Base-by-base conservation (phyloP, 805 yeast genomes). In the Cyberlindnera euphorbiiphila region DNA sequence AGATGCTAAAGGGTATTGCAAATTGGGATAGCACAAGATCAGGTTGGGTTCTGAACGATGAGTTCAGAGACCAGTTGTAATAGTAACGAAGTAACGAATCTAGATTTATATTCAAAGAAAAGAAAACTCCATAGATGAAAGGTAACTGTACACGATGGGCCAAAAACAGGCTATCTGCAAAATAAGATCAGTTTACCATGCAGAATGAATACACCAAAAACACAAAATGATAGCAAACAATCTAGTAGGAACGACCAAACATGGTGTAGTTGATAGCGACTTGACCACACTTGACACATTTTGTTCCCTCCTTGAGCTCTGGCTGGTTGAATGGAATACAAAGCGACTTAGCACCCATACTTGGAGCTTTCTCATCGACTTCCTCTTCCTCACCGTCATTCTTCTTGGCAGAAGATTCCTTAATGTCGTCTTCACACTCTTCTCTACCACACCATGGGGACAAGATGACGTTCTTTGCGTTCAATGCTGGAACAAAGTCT, bases 291-390 rank as follows among this genome's bases (percentile, higher is more conserved):
- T 70, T 83, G 47, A 87, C 81, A 79, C 98, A 94, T 64, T 80
- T 82, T 49, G 87, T 85, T 52, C 82, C 91, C 49, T 62, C 68
- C 61, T 76, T 76, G 64, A 91, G 74, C 55, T 68, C 76, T 42
- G 96, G 96, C 71, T 91, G 98, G 26, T 85, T 84, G 59, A 80
- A 81, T 49, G 98, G 98, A 62, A 89, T 89, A 76, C 99, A 93
- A 65, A 93, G 74, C 15, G 96, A 84, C 72, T 93, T 93, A 50
- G 99, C 99, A 60, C 99, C 99, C 99, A 93, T 93, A 36, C 94
- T 80, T 60, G 99, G 99, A 17, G 98, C 87, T 64, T 85, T 84
- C 59, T 93, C 98, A 60, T 93, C 99, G 33, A 72, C 82, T 62
- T 85, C 96, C 64, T 85, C 96, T 51, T 78, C 86, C 50, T 85